Evolutionary conservation across 352 stramenopile genomes (phyloP).

Genomic region (Pythium plurisporium): DNA sequence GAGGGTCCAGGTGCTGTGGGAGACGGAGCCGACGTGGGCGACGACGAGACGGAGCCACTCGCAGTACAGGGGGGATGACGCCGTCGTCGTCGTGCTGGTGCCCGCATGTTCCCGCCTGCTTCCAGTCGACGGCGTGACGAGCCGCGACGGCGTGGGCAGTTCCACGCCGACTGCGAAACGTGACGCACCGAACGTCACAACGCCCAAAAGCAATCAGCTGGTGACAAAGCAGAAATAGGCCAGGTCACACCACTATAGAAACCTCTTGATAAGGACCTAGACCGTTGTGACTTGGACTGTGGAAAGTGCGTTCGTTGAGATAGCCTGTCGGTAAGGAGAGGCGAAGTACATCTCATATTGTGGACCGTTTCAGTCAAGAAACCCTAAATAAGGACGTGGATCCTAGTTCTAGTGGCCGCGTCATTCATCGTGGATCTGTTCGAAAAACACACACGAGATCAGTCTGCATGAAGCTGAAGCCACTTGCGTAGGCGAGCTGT

Average conservation of each 20-base stretch:
- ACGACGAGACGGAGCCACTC: not conserved
- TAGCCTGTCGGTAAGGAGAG: not conserved
- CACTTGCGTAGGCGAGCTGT: slow-evolving; percentile 4
- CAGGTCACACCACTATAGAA: not conserved
- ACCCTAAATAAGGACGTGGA: slow-evolving; percentile 14
- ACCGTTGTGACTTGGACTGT: not conserved
- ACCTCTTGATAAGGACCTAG: not conserved
- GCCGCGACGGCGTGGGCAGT: slow-evolving; percentile 15
- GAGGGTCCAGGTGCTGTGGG: not conserved
- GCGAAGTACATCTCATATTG: slow-evolving; percentile 16
- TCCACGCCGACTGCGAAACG: slow-evolving; percentile 10
- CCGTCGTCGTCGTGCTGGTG: not conserved
- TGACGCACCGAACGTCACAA: slow-evolving; percentile 22
- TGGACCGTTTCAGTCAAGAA: slow-evolving; percentile 5
- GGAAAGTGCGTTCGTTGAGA: not conserved
- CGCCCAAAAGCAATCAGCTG: not conserved
- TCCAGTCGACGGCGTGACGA: slow-evolving; percentile 22
- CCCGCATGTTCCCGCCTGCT: slow-evolving; percentile 8
- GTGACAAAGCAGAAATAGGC: no score
- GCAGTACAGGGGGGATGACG: slow-evolving; percentile 4
- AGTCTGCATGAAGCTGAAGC: not conserved
- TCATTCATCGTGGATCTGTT: slow-evolving; percentile 22
- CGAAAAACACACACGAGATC: not conserved
- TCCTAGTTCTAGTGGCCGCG: slow-evolving; percentile 1
- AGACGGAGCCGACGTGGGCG: not conserved